Evolutionary conservation across 176 grass and related monocot genomes (phyloP), one percentile per base, ranked within the genome.

Genomic region (Pontederia paniculata): DNA sequence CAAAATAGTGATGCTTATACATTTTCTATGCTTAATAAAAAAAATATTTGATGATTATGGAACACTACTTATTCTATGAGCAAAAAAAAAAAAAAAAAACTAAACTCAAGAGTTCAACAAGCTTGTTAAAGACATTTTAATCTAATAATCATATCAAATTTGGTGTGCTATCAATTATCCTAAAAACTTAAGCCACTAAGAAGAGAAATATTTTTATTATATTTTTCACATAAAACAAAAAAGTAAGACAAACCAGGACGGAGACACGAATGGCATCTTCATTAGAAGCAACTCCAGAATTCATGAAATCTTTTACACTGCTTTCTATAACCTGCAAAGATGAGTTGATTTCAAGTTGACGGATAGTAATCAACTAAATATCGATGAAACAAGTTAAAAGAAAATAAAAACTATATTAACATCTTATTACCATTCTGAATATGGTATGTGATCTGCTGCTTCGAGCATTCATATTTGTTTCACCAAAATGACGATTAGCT

Each of bases 401-500:
- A 59, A 79, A 25, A 45, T 5, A 2, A 22, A 23, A 67, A 66
- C 22, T 28, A 46, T 55, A 48, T 46, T 8, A 4, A 42, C 42
- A 63, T 69, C 62, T 5, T 66, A 12, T n/a, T 98, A 98, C 93
- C 86, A 98, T 98, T 58, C 86, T 87, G 50, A 98, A 91, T 69
- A 91, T 98, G 9, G 80, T 91, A 73, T 91, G 93, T 5, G 86
- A 98, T 44, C 83, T 60, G 51, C 93, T 98, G 50, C 93, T 98
- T 42, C 87, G 59, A 16, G 59, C 77, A 47, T 91, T 98, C 83
- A 91, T 98, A 55, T 84, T 91, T 46, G 93, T 98, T 76, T 98
- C 83, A 44, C 93, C 93, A 64, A 98, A 98, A 76, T 98, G 93
- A 23, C 86, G 87, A 77, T 98, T 91, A 23, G 41, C 93, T 98